These are phyloP conservation scores for Noccaea bulbosa DNA, from an alignment of 345 rosid genomes.

Conservation along the genomic window DNA sequence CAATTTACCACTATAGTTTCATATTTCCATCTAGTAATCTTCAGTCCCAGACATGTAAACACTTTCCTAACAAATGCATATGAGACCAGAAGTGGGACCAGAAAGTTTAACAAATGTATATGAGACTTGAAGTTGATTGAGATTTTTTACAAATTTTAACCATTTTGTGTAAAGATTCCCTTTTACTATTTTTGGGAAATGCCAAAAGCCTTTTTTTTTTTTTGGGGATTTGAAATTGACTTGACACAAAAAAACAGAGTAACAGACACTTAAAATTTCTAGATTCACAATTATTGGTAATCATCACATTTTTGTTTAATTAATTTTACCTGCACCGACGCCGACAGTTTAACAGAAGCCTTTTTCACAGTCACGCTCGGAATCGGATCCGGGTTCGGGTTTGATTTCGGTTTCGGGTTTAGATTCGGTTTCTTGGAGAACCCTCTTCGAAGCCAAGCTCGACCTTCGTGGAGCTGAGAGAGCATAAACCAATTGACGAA, in stretches of 20 bases:
- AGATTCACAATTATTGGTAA: constrained; percentile 11
- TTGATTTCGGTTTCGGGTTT: constrained; percentile 11
- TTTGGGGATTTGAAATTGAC: constrained; percentile 25
- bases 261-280: not conserved
- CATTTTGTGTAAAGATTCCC: not conserved
- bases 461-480: constrained; percentile 60
- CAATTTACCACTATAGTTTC: not conserved
- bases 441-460: constrained; percentile 42
- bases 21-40: no score
- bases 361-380: constrained; percentile 24
- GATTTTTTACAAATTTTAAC: not conserved
- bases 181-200: not conserved
- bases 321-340: constrained; percentile 53
- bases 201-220: not conserved
- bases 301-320: not conserved
- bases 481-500: constrained; percentile 79
- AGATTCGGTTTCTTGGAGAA: constrained; percentile 38
- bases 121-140: not conserved
- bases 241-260: constrained; percentile 20
- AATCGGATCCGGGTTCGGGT: constrained; percentile 21
- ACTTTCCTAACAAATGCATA: not conserved
- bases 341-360: constrained; percentile 45
- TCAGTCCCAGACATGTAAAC: constrained; percentile 2
- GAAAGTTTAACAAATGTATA: not conserved
- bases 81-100: not conserved